Evolutionary conservation across 169 alveolate genomes (phyloP).

Genomic region (Plasmodium relictum): DNA sequence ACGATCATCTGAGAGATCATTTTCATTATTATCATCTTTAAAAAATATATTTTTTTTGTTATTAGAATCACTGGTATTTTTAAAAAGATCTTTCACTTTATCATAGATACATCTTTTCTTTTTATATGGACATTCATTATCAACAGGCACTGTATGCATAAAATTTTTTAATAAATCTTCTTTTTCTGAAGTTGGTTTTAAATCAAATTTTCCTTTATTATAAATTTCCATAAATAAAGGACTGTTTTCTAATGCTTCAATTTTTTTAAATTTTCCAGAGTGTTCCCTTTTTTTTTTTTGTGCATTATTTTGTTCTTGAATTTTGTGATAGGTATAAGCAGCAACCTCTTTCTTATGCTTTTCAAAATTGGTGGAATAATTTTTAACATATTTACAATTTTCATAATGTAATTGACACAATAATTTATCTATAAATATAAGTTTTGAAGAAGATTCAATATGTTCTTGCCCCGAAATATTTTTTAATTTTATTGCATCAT

Average conservation of each 20-base stretch:
- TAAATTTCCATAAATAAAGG: constrained; percentile 71
- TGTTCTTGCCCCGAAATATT: constrained; percentile 89
- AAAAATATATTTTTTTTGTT: constrained; percentile 15
- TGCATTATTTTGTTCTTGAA: constrained; percentile 65
- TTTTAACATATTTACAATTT: constrained; percentile 85
- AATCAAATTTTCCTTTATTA: constrained; percentile 65
- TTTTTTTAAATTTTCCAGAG: constrained; percentile 70
- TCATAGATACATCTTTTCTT: constrained; percentile 77
- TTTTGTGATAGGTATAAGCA: constrained; percentile 42
- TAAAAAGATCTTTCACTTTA: constrained; percentile 64
- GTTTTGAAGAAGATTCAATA: constrained; percentile 89
- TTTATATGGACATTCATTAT: constrained; percentile 78
- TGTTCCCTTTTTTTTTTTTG: constrained; percentile 65
- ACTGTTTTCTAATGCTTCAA: constrained; percentile 62
- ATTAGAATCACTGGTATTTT: constrained; percentile 60
- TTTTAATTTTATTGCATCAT: constrained; percentile 81
- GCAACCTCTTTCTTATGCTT: constrained; percentile 77
- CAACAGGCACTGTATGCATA: constrained; percentile 64
- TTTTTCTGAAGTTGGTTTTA: constrained; percentile 72
- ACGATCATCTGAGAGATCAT: constrained; percentile 12
- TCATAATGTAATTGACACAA: constrained; percentile 90
- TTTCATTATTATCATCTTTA: constrained; percentile 10
- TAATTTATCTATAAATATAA: constrained; percentile 91
- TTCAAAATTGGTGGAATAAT: constrained; percentile 50
- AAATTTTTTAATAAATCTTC: constrained; percentile 67